Conservation (phyloP, 73 alveolate genomes). For the Symbiodinium natans region DNA sequence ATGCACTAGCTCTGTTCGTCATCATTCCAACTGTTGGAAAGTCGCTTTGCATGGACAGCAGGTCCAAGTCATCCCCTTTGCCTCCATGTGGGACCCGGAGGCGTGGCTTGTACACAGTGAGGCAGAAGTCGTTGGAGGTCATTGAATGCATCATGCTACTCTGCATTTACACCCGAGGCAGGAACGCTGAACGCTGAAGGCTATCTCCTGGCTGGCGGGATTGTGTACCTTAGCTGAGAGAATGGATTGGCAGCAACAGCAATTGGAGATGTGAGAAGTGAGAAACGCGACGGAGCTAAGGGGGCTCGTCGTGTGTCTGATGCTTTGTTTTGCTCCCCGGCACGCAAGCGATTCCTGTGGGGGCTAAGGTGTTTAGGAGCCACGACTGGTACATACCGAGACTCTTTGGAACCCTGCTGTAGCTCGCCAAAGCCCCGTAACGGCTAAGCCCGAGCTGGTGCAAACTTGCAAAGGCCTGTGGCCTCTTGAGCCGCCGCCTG, state of each 20-base stretch:
- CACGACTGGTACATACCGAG: too few relatives aligned
- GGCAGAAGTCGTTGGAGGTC: too few relatives aligned
- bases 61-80: not conserved
- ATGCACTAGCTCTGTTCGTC: too few relatives aligned
- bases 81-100: conserved; percentile 3
- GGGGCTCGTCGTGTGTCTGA: not conserved
- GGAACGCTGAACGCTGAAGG: not conserved
- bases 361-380: too few relatives aligned
- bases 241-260: too few relatives aligned
- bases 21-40: not conserved
- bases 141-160: too few relatives aligned
- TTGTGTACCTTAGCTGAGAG: not conserved
- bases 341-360: not conserved
- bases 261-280: too few relatives aligned
- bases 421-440: too few relatives aligned
- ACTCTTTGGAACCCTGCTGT: too few relatives aligned
- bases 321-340: not conserved
- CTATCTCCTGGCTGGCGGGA: not conserved
- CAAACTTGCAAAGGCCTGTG: not conserved
- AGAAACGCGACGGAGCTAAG: not conserved
- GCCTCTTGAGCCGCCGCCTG: not conserved
- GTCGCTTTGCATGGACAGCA: not conserved
- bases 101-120: not conserved
- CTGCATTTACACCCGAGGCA: not conserved
- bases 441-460: too few relatives aligned